Evolutionary conservation across 371 early-diverging fungal species (phyloP), one percentile per base, ranked within the genome.

Genomic region (Sporodiniella umbellata): DNA sequence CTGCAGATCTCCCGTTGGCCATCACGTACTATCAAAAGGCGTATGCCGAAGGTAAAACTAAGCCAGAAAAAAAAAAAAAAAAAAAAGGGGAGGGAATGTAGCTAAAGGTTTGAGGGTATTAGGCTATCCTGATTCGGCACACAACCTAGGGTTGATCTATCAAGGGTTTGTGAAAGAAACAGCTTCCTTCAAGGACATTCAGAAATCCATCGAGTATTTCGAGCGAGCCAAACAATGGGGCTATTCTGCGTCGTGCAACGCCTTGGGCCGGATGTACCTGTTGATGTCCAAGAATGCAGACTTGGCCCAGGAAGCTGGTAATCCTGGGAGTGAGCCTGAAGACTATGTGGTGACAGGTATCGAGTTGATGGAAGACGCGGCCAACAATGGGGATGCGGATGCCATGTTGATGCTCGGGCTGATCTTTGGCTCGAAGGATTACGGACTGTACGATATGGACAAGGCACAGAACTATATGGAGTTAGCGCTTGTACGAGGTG

Each of bases 41-140:
- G 8, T 78, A 60, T 42, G 79, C 73, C 44, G 56, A 75, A 56
- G 83, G 79, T 72, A 64, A 52, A n/a, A n/a, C n/a, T 78, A 60
- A 38, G 79, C 73, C 44, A 55, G 74, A 56, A 80, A 77, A 70
- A 64, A 52, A 49, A n/a, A 12, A 37, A 38, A 33, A 18, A 28
- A 14, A 48, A 25, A 43, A 7, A 28, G 25, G 33, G 8, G 6
- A 28, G 18, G 47, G 18, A 23, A 25, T 6, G 31, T 12, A 21
- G n/a, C 15, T 8, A 33, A 5, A 8, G 28, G 8, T 15, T 15
- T 21, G 4, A n/a, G 15, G 11, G 15, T 35, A 5, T 35, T 35
- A 79, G 79, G 83, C 4, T 82, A 72, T 51, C 83, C 83, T 19
- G 83, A 82, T 39, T 64, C 79, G 43, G 83, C 80, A 2, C 83